A percentile compares a stretch with the other conserved stretches of the same genome.
These are phyloP conservation scores for Lentinula detonsa DNA, from an alignment of 768 basidiomycete species.

Conservation along the genomic window DNA sequence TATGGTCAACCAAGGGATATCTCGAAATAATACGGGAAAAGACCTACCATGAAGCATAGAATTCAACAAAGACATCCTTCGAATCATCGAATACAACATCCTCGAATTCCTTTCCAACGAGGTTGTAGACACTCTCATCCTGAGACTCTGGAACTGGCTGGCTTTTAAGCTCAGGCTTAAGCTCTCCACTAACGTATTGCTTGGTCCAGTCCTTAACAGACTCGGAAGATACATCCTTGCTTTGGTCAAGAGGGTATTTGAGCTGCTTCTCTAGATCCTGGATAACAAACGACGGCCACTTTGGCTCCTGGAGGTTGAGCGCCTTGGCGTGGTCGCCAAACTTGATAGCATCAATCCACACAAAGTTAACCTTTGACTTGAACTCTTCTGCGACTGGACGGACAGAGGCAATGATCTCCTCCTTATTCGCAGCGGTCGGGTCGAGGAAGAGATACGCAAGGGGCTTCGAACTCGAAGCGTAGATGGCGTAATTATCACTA, in stretches of 20 bases:
- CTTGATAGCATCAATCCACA: slow-evolving; percentile 95
- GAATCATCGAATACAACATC: slow-evolving; percentile 76
- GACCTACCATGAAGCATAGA: slow-evolving; percentile 91
- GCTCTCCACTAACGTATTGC: slow-evolving; percentile 62
- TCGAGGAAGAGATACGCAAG: slow-evolving; percentile 95
- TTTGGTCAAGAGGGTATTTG: slow-evolving; percentile 84
- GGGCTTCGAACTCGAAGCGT: slow-evolving; percentile 78
- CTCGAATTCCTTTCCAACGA: slow-evolving; percentile 90
- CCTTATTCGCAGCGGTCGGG: slow-evolving; percentile 59
- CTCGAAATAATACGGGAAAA: neutral
- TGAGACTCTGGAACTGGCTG: slow-evolving; percentile 81
- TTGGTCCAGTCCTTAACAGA: slow-evolving; percentile 54
- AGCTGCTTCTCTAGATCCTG: slow-evolving; percentile 80
- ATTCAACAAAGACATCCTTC: slow-evolving; percentile 96
- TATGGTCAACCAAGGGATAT: neutral
- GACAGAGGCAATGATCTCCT: slow-evolving; percentile 59
- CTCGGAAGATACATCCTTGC: slow-evolving; percentile 50
- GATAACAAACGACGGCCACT: slow-evolving; percentile 93
- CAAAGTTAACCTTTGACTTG: slow-evolving; percentile 91
- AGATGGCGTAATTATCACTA: slow-evolving; percentile 87
- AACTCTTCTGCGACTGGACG: slow-evolving; percentile 73
- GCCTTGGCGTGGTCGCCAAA: slow-evolving; percentile 95
- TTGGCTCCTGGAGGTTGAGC: slow-evolving; percentile 76
- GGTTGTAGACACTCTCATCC: slow-evolving; percentile 71
- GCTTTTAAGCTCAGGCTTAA: slow-evolving; percentile 84